These are phyloP conservation scores for Penicillium sumatraense DNA, from an alignment of 2,329 filamentous ascomycete species.

Conservation along the genomic window DNA sequence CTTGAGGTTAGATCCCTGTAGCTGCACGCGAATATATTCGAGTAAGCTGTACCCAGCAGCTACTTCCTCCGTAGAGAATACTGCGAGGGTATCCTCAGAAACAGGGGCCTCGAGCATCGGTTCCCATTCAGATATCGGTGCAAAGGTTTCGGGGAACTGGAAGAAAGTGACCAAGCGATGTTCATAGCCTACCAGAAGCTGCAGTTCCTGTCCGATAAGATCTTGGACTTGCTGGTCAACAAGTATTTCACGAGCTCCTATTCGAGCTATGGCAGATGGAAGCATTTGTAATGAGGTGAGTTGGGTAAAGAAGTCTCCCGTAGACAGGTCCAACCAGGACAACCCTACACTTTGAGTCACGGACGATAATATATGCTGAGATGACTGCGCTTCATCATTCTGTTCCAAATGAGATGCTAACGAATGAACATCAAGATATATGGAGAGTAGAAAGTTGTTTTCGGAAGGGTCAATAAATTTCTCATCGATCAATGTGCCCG, in stretches of 20 bases:
- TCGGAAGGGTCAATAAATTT: conserved; percentile 94
- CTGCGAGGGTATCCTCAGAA: conserved; percentile 53
- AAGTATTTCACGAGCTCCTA: conserved; percentile 83
- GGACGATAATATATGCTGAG: conserved; percentile 35
- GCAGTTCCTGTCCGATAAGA: conserved; percentile 64
- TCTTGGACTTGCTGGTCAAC: conserved; percentile 68
- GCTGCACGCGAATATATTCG: conserved; percentile 77
- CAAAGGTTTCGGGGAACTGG: conserved; percentile 48
- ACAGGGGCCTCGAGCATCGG: conserved; percentile 78
- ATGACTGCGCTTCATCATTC: conserved; percentile 25
- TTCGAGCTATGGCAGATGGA: conserved; percentile 79
- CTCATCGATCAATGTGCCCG: conserved; percentile 95
- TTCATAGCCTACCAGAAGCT: conserved; percentile 73
- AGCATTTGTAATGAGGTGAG: conserved; percentile 71
- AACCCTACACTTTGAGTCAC: conserved; percentile 66
- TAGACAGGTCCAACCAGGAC: conserved; percentile 94
- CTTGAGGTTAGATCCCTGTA: conserved; percentile 78
- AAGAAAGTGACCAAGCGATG: conserved; percentile 77
- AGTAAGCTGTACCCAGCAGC: conserved; percentile 79
- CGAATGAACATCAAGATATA: conserved; percentile 61
- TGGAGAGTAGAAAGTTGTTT: conserved; percentile 88
- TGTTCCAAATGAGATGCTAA: conserved; percentile 25
- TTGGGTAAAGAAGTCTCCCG: conserved; percentile 91
- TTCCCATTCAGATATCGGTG: conserved; percentile 68
- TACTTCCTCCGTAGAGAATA: conserved; percentile 72